Percentiles rank a stretch among this genome's conserved stretches.
phyloP scores from a whole-genome alignment of 106 monocot species.

The Narthecium ossifragum region DNA sequence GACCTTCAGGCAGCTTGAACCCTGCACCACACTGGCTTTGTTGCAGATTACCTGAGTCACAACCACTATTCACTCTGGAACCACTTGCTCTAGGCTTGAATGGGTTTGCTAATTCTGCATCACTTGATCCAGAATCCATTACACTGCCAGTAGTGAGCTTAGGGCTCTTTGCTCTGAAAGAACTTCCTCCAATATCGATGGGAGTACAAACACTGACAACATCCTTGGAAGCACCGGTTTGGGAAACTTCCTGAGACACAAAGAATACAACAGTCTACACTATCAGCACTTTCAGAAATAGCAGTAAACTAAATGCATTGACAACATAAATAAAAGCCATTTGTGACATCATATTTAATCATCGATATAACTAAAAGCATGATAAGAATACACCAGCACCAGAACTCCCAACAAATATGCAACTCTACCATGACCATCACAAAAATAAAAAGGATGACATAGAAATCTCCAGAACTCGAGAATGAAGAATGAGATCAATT shows the following conservation, averaged over 20 bases:
- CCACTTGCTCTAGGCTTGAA: constrained; percentile 22
- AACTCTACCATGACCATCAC: too few species aligned
- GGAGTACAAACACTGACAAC: constrained; percentile 25
- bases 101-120: constrained; percentile 15
- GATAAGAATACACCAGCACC: not conserved
- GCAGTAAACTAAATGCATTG: not conserved
- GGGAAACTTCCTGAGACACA: constrained; percentile 23
- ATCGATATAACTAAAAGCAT: not conserved
- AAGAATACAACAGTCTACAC: not conserved
- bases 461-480: too few species aligned
- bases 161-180: constrained; percentile 50
- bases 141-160: constrained; percentile 20
- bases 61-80: constrained; percentile 24
- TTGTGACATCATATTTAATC: too few species aligned
- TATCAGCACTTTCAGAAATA: not conserved
- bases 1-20: constrained; percentile 20
- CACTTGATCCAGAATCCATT: constrained; percentile 29
- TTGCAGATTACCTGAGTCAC: constrained; percentile 13
- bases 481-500: too few species aligned
- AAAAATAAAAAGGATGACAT: too few species aligned
- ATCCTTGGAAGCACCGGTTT: constrained; percentile 22
- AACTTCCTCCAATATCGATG: constrained; percentile 52
- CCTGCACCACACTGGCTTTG: constrained; percentile 22
- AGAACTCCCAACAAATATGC: too few species aligned
- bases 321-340: too few species aligned